phyloP scores from a whole-genome alignment of 169 alveolate genomes.

The Babesia caballi region DNA sequence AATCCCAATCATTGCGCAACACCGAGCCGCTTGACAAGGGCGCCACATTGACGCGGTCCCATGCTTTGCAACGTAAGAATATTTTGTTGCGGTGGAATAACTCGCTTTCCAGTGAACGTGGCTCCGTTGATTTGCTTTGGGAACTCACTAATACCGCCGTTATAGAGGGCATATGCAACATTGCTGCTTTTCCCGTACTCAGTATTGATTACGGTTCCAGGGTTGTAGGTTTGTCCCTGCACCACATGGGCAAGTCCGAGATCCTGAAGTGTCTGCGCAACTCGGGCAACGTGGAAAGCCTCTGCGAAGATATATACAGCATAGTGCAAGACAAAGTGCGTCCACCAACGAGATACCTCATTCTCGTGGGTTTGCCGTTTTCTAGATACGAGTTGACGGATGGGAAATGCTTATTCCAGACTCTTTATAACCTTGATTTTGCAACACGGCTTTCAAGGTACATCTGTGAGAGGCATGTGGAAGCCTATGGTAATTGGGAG shows the following conservation, averaged over 20 bases:
- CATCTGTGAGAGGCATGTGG: slow-evolving; percentile 6
- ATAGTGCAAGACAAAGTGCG: background rate
- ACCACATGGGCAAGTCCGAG: slow-evolving; percentile 16
- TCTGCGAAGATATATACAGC: background rate
- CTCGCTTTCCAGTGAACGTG: background rate
- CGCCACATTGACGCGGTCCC: background rate
- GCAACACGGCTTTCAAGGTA: slow-evolving; percentile 27
- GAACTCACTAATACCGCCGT: slow-evolving; percentile 6
- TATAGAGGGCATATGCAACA: background rate
- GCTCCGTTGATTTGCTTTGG: background rate
- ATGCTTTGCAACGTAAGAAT: background rate
- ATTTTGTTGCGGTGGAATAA: background rate
- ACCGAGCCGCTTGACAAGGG: background rate
- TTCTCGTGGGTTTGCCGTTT: slow-evolving; percentile 20
- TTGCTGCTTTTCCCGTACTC: slow-evolving; percentile 13
- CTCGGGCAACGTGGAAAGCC: slow-evolving; percentile 4
- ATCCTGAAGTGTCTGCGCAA: background rate
- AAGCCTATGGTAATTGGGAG: slow-evolving; percentile 34
- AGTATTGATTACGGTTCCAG: slow-evolving; percentile 32
- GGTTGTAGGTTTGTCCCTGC: slow-evolving; percentile 16
- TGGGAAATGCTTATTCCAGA: background rate
- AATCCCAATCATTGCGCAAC: background rate
- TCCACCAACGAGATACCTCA: slow-evolving; percentile 3
- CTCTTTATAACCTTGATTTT: slow-evolving; percentile 18
- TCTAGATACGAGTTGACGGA: slow-evolving; percentile 4